phyloP scores from a whole-genome alignment of 2,329 filamentous ascomycete genomes.

The Chrysoporthe deuterocubensis region DNA sequence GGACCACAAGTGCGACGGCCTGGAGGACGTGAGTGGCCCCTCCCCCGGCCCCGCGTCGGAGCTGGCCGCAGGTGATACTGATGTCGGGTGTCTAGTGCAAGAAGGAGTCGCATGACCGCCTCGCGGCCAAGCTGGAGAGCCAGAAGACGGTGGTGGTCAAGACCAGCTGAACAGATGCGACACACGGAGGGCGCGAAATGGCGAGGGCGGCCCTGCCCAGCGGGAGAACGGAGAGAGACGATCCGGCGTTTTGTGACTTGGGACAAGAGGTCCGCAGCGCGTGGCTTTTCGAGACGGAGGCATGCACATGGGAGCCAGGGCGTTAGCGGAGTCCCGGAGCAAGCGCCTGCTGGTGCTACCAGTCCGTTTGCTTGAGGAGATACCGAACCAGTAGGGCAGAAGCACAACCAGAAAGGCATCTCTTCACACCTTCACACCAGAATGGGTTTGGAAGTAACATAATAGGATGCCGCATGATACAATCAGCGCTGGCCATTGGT shows the following conservation, averaged over 20 bases:
- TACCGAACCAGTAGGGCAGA: not conserved
- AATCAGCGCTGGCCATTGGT: not conserved
- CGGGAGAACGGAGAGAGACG: no score
- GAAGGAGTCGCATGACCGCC: conserved; percentile 93
- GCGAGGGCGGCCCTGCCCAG: not conserved
- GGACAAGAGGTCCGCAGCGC: not conserved
- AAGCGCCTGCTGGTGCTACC: not conserved
- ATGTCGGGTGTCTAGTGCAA: conserved; percentile 67
- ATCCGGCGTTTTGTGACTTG: not conserved
- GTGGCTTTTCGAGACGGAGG: not conserved
- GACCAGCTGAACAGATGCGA: conserved; percentile 67
- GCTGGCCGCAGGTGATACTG: conserved; percentile 23
- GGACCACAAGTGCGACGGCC: conserved; percentile 87
- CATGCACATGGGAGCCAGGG: not conserved
- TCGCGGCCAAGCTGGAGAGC: conserved; percentile 86
- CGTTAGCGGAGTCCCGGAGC: not conserved
- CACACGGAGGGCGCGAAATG: not conserved
- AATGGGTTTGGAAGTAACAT: not conserved
- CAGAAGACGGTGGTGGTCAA: conserved; percentile 94
- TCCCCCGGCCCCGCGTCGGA: not conserved
- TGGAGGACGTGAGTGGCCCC: conserved; percentile 75
- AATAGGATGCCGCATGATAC: not conserved
- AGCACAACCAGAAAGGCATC: not conserved
- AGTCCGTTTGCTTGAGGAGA: not conserved
- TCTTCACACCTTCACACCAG: not conserved